Evolutionary conservation across 2,329 filamentous ascomycete genomes (phyloP).

Genomic region (Aureobasidium sp.): DNA sequence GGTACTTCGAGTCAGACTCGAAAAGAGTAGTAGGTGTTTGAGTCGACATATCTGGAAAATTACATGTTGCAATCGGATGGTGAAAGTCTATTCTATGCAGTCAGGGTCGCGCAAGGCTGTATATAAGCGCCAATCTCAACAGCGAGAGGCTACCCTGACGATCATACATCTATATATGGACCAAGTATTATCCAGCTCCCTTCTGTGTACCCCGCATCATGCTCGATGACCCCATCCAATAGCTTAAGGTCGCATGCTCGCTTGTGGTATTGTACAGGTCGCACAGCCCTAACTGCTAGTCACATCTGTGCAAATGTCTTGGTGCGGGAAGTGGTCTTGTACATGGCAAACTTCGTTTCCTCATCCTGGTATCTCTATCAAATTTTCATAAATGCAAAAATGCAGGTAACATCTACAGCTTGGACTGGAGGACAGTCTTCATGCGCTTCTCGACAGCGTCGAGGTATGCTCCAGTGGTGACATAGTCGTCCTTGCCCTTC

Average conservation of each 20-base stretch:
- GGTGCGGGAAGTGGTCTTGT: not conserved
- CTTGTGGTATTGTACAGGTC: not conserved
- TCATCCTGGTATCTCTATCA: slow-evolving; percentile 11
- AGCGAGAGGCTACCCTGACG: not conserved
- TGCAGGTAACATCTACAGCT: slow-evolving; percentile 46
- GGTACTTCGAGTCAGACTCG: not conserved
- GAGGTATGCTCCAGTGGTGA: slow-evolving; percentile 87
- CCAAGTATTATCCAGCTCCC: not conserved
- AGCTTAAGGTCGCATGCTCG: not conserved
- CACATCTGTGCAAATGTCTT: not conserved
- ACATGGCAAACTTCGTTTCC: not conserved
- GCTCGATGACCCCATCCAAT: not conserved
- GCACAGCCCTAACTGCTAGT: not conserved
- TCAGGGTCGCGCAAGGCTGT: not conserved
- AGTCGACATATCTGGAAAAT: not conserved
- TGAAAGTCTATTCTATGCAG: not conserved
- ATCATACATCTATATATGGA: not conserved
- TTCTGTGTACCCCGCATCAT: not conserved
- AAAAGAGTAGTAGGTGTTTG: no score
- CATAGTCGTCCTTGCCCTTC: slow-evolving; percentile 76
- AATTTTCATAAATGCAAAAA: not conserved
- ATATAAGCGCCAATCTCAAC: not conserved
- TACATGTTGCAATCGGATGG: not conserved
- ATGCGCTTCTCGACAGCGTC: slow-evolving; percentile 85
- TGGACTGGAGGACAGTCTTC: slow-evolving; percentile 71